Evolutionary conservation across 768 basidiomycete genomes (phyloP), one percentile per base, ranked within the genome.

Genomic region (Paxillus rubicundulus): DNA sequence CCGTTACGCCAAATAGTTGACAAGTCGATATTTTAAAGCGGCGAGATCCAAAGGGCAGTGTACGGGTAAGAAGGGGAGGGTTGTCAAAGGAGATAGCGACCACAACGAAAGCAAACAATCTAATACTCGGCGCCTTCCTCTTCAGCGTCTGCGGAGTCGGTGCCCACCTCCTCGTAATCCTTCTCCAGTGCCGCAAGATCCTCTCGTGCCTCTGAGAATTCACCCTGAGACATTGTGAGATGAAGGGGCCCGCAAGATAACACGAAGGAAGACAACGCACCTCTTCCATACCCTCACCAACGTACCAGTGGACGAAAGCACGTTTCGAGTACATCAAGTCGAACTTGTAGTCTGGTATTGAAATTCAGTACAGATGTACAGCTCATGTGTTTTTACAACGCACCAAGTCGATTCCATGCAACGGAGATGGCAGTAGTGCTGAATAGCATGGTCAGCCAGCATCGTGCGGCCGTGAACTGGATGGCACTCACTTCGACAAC

Each of bases 241-340:
- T 12, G 2, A 44, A 38, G n/a, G 20, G 9, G 13, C 10, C 17
- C 9, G 39, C 49, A 27, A 40, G 50, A 14, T 16, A 21, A 49
- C 34, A 38, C 16, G 58, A 33, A 16, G 51, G 37, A 16, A 50
- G 45, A 47, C 8, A 9, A 58, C 70, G 30, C 55, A 77, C 82
- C 79, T 98, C 96, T 70, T 98, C 96, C 96, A 98, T 98, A 78
- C 96, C 96, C 75, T 98, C 95, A 68, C 95, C 95, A 57, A 97
- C 95, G 66, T 95, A 96, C 93, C 92, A 89, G 70, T 90, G 87
- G 21, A 89, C 87, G 58, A 92, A 92, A 44, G 91, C 91, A 70
- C 90, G 89, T 72, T 92, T 97, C 56, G 94, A 95, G 79, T 96
- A 98, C 73, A 98, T 85, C 62, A 98, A 82, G 69, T 98, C 96